Percentiles rank a stretch among this genome's conserved stretches.
Evolutionary conservation across 75 land plant genomes (phyloP).

Genomic region (Chamaecyparis obtusa): DNA sequence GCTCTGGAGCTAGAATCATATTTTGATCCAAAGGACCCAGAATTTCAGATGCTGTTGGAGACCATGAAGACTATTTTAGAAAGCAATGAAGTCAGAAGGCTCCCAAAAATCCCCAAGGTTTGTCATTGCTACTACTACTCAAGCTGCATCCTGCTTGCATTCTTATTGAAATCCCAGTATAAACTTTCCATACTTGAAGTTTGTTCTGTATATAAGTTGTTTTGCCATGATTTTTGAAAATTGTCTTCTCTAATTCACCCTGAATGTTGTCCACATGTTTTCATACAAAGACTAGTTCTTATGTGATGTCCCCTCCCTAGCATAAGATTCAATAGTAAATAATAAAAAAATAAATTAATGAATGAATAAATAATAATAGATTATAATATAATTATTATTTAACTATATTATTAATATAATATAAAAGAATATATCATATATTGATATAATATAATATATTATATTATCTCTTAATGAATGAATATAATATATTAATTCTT

Average conservation of each 20-base stretch:
- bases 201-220: background rate
- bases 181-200: background rate
- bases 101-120: slow-evolving; percentile 58
- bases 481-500: too few species aligned
- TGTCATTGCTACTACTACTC: background rate
- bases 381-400: too few species aligned
- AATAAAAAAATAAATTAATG: too few species aligned
- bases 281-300: background rate
- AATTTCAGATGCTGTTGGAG: slow-evolving; percentile 30
- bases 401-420: too few species aligned
- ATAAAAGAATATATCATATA: too few species aligned
- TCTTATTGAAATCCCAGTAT: background rate
- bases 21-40: slow-evolving; percentile 42
- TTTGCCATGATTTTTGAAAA: background rate
- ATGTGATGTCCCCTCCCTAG: too few species aligned
- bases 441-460: too few species aligned
- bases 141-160: background rate
- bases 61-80: slow-evolving; percentile 60
- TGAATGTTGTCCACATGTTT: background rate
- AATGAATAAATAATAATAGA: too few species aligned
- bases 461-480: too few species aligned
- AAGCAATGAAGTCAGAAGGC: slow-evolving; percentile 76
- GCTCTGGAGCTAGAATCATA: slow-evolving; percentile 18
- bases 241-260: too few species aligned
- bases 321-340: too few species aligned